Percentiles rank a stretch among this genome's conserved stretches.
Conservation (phyloP, 2,329 filamentous ascomycete genomes). For the Epichloe hybrida region DNA sequence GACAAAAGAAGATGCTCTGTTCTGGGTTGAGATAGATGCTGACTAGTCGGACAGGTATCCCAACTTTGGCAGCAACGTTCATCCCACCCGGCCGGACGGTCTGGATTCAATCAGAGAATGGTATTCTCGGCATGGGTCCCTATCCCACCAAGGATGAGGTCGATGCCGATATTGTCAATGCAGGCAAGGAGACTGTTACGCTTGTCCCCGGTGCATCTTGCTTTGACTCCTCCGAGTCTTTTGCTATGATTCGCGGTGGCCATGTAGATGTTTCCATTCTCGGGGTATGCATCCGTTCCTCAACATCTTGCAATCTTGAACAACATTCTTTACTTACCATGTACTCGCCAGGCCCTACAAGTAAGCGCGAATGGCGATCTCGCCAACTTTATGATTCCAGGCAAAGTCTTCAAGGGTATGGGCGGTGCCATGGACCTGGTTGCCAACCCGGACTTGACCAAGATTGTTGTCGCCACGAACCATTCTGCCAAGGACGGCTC, state of each 20-base stretch:
- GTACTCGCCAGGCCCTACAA: constrained; percentile 44
- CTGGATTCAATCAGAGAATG: constrained; percentile 79
- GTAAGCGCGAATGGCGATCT: constrained; percentile 67
- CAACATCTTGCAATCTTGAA: not conserved
- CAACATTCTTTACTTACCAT: constrained; percentile 4
- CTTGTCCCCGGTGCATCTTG: constrained; percentile 61
- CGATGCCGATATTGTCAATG: constrained; percentile 72
- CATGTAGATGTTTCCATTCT: constrained; percentile 76
- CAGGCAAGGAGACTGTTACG: constrained; percentile 78
- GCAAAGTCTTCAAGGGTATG: constrained; percentile 81
- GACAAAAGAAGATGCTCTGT: not conserved
- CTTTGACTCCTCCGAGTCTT: constrained; percentile 71
- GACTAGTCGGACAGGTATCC: constrained; percentile 44
- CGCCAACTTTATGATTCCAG: constrained; percentile 84
- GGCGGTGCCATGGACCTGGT: constrained; percentile 66
- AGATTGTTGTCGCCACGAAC: constrained; percentile 59
- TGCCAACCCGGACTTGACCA: constrained; percentile 56
- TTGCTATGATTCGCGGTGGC: constrained; percentile 76
- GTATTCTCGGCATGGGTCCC: constrained; percentile 69
- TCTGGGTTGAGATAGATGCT: not conserved
- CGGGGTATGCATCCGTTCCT: constrained; percentile 32
- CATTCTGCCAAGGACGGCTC: constrained; percentile 56
- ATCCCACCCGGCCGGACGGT: constrained; percentile 56
- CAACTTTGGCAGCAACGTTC: constrained; percentile 70
- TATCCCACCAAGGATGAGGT: constrained; percentile 62